Base-by-base conservation (phyloP, 129 eudicot genomes). In the Flaveria linearis region DNA sequence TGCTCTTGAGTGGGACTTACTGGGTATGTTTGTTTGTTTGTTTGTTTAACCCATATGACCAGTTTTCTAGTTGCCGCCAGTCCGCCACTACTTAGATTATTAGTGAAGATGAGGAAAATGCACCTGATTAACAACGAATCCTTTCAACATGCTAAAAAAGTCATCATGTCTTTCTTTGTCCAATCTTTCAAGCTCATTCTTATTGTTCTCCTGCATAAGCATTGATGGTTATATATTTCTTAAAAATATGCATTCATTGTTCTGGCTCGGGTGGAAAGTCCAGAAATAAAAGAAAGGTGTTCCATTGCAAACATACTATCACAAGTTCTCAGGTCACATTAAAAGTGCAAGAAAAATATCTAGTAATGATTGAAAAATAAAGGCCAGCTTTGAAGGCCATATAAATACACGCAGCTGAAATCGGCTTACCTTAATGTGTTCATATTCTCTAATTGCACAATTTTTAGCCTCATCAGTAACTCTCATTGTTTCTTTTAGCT, bases 61-160 rank as follows among this genome's bases (percentile, higher is more conserved):
- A 58, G 15, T 58, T 22, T 58, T 58, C 36, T 22, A 58, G 0
- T 58, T 58, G 30, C n/a, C 36, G 7, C 33, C 26, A 22, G 36
- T 58, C n/a, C 36, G 7, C 33, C 26, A 22, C 65, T 58, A 58
- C 30, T 10, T 20, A 20, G 15, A 55, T 55, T 18, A 55, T 1
- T 18, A 49, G 15, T 22, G 30, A 10, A 58, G 65, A 22, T 58
- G 30, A 25, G 36, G 4, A 58, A 18, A 55, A 22, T 23, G 65
- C 23, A 58, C 65, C 65, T 58, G 65, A 30, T 58, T 93, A 82
- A 82, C 95, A 66, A 93, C 85, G 66, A 93, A 90, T 69, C 98
- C 98, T 88, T 85, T 93, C 80, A 93, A 76, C 98, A 93, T 93
- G 81, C 80, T 79, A 69, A 93, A 76, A 58, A 93, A 93, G 73